Evolutionary conservation across 352 stramenopile genomes (phyloP), one percentile per base, ranked within the genome.

Genomic region (Peronospora destructor): DNA sequence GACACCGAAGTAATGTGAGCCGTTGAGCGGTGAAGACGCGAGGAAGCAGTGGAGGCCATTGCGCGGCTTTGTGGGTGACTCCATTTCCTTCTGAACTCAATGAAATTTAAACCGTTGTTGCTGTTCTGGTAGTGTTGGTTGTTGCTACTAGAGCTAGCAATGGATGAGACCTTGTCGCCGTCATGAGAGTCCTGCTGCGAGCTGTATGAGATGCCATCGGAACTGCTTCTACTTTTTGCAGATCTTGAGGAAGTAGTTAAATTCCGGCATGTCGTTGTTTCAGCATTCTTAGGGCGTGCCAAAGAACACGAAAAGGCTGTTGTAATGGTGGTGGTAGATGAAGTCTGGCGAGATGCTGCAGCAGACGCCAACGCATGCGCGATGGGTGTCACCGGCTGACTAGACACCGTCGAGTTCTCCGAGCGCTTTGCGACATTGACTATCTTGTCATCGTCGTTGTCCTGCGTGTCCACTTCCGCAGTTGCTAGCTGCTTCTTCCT

Each of bases 261-360:
- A 26, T 32, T 64, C 11, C 56, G 59, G 11, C 56, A 55, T 32
- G 53, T 42, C 1, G 51, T 63, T 0, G 56, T 48, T 17, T 58
- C 59, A 12, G 66, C 66, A 58, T 66, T 87, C 37, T 81, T 78
- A 0, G 73, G 70, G 12, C 76, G 73, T 30, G 58, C 58, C 12
- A 78, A 60, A 11, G 69, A 69, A 26, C 53, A 62, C 2, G 49
- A 51, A 33, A 32, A 61, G 4, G 32, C 56, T 3, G 43, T 46
- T 14, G 46, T 34, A 45, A 33, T 45, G 2, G 47, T 39, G 7
- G 47, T 37, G 7, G 38, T 48, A 19, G 48, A 63, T 0, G 56
- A 54, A 8, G 57, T 39, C 3, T 69, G 63, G 12, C 51, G 58
- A 21, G 59, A 50, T 19, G 43, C 6, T 41, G n/a, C 33, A 25